Evolutionary conservation across 2,329 filamentous ascomycete species (phyloP).

Genomic region (Amauroascus verrucosus): DNA sequence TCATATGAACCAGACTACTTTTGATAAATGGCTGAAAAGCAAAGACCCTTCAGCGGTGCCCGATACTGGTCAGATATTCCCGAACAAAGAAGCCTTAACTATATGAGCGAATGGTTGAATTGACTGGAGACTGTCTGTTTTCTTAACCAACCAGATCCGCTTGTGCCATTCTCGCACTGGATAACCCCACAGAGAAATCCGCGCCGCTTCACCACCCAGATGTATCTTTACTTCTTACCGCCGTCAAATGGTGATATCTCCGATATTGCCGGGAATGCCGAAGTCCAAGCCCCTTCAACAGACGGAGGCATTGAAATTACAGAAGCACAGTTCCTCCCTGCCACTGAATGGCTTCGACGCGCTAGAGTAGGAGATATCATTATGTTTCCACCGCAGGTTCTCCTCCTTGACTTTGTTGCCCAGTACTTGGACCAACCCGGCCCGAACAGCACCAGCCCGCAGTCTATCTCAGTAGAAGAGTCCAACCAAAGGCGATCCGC

Average conservation of each 20-base stretch:
- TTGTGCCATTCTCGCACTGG: conserved; percentile 85
- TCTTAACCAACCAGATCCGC: conserved; percentile 23
- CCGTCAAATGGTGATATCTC: conserved; percentile 34
- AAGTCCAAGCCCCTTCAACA: conserved; percentile 58
- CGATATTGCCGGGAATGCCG: conserved; percentile 32
- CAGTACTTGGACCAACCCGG: conserved; percentile 39
- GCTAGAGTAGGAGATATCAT: conserved; percentile 59
- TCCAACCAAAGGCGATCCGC: conserved; percentile 30
- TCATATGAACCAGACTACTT: conserved; percentile 55
- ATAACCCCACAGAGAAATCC: conserved; percentile 61
- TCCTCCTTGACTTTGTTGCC: conserved; percentile 45
- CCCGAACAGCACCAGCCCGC: conserved; percentile 14
- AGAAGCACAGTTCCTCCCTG: conserved; percentile 65
- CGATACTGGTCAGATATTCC: conserved; percentile 47
- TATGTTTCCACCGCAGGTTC: conserved; percentile 79
- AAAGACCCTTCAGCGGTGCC: conserved; percentile 29
- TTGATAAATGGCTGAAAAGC: conserved; percentile 53
- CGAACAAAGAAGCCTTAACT: not conserved
- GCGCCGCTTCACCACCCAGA: conserved; percentile 83
- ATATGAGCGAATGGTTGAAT: not conserved
- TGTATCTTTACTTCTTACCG: conserved; percentile 90
- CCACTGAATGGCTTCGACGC: conserved; percentile 57
- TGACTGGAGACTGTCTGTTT: not conserved
- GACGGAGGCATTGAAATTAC: conserved; percentile 64
- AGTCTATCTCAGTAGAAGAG: conserved; percentile 20